These are phyloP conservation scores for Aspergillus cavernicola DNA, from an alignment of 495 filamentous ascomycete genomes.

Conservation along the genomic window DNA sequence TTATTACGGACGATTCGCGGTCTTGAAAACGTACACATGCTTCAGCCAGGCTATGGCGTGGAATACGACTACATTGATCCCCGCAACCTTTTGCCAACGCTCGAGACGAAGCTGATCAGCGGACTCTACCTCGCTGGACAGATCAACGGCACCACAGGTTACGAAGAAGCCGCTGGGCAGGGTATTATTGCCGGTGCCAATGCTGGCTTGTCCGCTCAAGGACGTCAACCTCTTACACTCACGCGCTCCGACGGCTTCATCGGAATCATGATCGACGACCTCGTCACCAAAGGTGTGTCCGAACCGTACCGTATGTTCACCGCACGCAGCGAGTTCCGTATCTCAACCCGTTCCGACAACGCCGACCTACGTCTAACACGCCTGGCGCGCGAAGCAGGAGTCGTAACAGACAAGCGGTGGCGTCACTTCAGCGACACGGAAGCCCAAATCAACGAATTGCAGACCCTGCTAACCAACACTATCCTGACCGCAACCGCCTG, in stretches of 20 bases:
- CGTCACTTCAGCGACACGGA: constrained; percentile 57
- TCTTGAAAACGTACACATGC: constrained; percentile 87
- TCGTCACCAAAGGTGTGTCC: constrained; percentile 93
- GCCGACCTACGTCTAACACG: constrained; percentile 84
- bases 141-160: constrained; percentile 97
- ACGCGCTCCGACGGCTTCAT: constrained; percentile 91
- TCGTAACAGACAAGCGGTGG: constrained; percentile 81
- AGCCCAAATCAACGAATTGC: constrained; percentile 61
- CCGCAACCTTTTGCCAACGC: constrained; percentile 74
- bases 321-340: constrained; percentile 89
- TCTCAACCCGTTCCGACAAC: constrained; percentile 87
- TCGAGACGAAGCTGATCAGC: constrained; percentile 88
- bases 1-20: constrained; percentile 81
- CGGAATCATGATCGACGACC: constrained; percentile 98
- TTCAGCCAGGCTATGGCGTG: constrained; percentile 94
- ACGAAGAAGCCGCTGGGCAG: constrained; percentile 95
- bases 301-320: constrained; percentile 99
- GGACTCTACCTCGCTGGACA: constrained; percentile 94
- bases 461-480: constrained; percentile 51
- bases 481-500: constrained; percentile 57
- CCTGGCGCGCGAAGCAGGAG: constrained; percentile 69
- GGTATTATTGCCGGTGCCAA: constrained; percentile 92
- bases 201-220: constrained; percentile 73
- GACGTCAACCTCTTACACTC: constrained; percentile 59
- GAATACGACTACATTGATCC: constrained; percentile 99